phyloP scores from a whole-genome alignment of 441 rosid genomes.

The Corymbia calophylla region DNA sequence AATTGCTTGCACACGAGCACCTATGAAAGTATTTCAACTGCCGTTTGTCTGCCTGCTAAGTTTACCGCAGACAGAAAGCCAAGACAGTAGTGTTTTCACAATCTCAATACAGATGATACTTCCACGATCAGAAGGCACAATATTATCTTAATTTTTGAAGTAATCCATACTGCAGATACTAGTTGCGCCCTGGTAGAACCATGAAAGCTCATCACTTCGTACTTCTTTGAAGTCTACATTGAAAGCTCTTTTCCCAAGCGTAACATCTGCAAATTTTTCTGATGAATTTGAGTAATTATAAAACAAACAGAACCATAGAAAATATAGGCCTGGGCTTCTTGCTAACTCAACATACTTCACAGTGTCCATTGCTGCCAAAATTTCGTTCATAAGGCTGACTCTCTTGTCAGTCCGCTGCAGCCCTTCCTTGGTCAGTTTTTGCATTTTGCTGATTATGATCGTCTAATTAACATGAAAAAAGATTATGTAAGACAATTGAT shows the following conservation, averaged over 20 bases:
- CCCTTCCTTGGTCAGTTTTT: slow-evolving; percentile 5
- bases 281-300: neutral
- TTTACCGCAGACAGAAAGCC: neutral
- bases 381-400: slow-evolving; percentile 11
- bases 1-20: neutral
- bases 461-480: neutral
- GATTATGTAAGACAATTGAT: neutral
- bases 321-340: neutral
- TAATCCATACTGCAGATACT: slow-evolving; percentile 69
- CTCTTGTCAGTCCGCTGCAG: slow-evolving; percentile 12
- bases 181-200: slow-evolving; percentile 94
- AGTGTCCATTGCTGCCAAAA: slow-evolving; percentile 14
- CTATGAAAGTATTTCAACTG: neutral
- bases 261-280: slow-evolving; percentile 57
- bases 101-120: neutral
- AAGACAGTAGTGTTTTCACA: neutral
- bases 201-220: slow-evolving; percentile 83
- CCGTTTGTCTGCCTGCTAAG: neutral
- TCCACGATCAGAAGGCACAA: neutral
- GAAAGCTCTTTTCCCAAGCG: slow-evolving; percentile 99
- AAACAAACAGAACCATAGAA: neutral
- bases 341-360: slow-evolving; percentile 61
- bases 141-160: neutral
- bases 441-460: slow-evolving; percentile 6
- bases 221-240: slow-evolving; percentile 74